These are phyloP conservation scores for Annulohypoxylon nitens DNA, from an alignment of 495 filamentous ascomycete genomes.

Conservation along the genomic window DNA sequence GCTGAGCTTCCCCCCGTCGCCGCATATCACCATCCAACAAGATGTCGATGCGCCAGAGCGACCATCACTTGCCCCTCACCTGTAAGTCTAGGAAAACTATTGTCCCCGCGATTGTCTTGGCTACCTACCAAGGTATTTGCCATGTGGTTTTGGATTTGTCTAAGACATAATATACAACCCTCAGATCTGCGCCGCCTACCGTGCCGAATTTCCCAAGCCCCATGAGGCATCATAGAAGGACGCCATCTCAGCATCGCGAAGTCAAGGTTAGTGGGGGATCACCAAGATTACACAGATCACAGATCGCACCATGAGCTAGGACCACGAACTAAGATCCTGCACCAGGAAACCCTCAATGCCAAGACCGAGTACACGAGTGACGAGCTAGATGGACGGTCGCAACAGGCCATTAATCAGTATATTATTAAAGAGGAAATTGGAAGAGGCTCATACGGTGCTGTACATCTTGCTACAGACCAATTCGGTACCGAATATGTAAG, in stretches of 20 bases:
- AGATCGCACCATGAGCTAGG: background rate
- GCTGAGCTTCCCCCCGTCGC: conserved; percentile 47
- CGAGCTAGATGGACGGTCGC: conserved; percentile 78
- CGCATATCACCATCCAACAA: conserved; percentile 57
- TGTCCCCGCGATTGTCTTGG: conserved; percentile 34
- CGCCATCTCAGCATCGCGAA: conserved; percentile 75
- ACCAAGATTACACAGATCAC: background rate
- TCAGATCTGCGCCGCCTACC: conserved; percentile 57
- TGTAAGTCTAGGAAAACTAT: conserved; percentile 48
- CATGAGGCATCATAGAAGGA: conserved; percentile 79
- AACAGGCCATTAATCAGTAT: conserved; percentile 94
- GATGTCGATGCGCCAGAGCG: conserved; percentile 40
- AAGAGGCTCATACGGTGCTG: conserved; percentile 92
- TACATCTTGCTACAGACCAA: conserved; percentile 92
- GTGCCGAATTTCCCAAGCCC: conserved; percentile 69
- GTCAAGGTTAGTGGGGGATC: conserved; percentile 70
- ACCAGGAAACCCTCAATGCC: conserved; percentile 90
- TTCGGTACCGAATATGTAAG: conserved; percentile 93
- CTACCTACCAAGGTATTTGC: conserved; percentile 8
- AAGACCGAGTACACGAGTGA: conserved; percentile 87
- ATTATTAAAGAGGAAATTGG: conserved; percentile 95
- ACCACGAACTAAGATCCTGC: conserved; percentile 33
- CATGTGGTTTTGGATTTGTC: conserved; percentile 20
- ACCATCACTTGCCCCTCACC: conserved; percentile 44
- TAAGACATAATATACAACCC: conserved; percentile 32